Evolutionary conservation across 2,329 filamentous ascomycete genomes (phyloP).

Genomic region (Aureobasidium namibiae): DNA sequence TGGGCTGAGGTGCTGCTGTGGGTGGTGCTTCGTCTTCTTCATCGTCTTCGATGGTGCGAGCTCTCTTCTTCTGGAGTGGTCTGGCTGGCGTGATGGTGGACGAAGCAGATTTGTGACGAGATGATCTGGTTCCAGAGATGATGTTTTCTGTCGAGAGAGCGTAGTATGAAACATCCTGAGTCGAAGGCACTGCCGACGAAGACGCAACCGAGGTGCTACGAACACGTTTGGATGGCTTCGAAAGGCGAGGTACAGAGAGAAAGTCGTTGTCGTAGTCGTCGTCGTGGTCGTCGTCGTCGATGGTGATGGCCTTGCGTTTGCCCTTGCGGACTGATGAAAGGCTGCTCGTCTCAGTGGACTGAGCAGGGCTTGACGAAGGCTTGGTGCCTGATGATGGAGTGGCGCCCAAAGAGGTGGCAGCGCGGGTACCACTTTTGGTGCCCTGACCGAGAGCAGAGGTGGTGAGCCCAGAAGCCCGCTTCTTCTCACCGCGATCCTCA

Average conservation of each 20-base stretch:
- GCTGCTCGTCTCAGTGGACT: neutral
- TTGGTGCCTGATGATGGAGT: neutral
- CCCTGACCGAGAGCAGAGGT: neutral
- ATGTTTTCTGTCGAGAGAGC: neutral
- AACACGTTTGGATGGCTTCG: neutral
- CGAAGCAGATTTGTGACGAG: neutral
- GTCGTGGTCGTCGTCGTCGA: neutral
- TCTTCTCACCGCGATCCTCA: conserved; percentile 11
- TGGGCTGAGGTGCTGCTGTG: neutral
- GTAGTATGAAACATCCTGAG: conserved; percentile 1
- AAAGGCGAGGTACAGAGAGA: neutral
- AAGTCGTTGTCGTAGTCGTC: neutral
- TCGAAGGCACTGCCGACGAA: neutral
- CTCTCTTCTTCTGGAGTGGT: neutral
- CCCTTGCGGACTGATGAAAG: neutral
- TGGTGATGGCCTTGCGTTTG: neutral
- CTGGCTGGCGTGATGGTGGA: too few relatives aligned
- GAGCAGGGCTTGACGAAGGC: neutral
- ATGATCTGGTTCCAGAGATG: neutral
- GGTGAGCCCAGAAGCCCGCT: conserved; percentile 2
- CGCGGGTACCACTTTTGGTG: neutral
- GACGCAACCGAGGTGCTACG: neutral
- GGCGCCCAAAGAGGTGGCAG: neutral
- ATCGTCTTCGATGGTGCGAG: neutral
- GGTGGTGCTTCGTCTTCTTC: neutral